Evolutionary conservation across 2,329 filamentous ascomycete species (phyloP).

Genomic region (Scortechinia acanthostroma): DNA sequence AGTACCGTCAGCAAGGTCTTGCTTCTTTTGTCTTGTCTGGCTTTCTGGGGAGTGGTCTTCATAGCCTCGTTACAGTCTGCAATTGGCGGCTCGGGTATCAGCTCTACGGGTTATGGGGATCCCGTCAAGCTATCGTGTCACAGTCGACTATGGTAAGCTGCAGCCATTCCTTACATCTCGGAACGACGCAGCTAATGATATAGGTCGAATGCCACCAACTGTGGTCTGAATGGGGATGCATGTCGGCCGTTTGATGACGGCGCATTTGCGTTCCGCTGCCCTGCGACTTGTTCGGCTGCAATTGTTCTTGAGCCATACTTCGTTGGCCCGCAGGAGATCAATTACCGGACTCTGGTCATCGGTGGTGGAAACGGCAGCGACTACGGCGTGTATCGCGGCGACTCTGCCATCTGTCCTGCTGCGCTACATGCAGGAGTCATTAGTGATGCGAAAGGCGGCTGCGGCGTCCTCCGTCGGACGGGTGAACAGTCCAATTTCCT

Average conservation of each 20-base stretch:
- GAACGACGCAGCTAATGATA: no score
- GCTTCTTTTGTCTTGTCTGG: not conserved
- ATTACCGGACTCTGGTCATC: constrained; percentile 27
- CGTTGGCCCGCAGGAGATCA: constrained; percentile 30
- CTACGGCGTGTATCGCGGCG: constrained; percentile 47
- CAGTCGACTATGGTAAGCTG: constrained; percentile 34
- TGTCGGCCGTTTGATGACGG: constrained; percentile 40
- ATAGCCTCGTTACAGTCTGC: not conserved
- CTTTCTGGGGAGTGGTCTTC: not conserved
- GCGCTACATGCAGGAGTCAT: constrained; percentile 61
- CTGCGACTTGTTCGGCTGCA: constrained; percentile 36
- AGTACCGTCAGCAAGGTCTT: constrained; percentile 24
- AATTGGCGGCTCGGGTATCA: constrained; percentile 20
- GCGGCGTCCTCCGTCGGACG: constrained; percentile 50
- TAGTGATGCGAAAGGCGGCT: constrained; percentile 48
- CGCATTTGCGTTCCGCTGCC: constrained; percentile 38
- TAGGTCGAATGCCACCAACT: constrained; percentile 28
- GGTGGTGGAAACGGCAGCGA: constrained; percentile 16
- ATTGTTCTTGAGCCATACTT: constrained; percentile 36
- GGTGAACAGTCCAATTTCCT: constrained; percentile 47
- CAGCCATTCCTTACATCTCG: not conserved
- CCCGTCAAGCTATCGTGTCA: constrained; percentile 25
- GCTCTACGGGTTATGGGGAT: constrained; percentile 34
- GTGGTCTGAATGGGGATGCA: constrained; percentile 37
- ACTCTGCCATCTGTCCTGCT: constrained; percentile 62